Conservation (phyloP, 2,329 filamentous ascomycete species). For the Xylaria sp. region DNA sequence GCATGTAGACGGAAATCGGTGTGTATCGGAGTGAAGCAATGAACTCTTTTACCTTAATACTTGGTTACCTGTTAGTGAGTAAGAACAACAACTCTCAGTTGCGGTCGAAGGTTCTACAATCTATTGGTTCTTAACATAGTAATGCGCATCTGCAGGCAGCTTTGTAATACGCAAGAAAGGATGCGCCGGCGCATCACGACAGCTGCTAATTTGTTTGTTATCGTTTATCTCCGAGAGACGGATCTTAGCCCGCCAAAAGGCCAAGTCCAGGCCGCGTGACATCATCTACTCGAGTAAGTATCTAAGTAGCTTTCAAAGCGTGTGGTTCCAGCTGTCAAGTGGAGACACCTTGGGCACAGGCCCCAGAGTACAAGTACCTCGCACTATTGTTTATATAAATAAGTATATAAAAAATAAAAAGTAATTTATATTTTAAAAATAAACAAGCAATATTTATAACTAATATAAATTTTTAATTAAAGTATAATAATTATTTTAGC, state of each 20-base stretch:
- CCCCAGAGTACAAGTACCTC: too few relatives aligned
- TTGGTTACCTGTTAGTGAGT: neutral
- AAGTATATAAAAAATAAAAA: too few relatives aligned
- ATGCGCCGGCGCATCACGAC: neutral
- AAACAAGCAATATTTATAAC: too few relatives aligned
- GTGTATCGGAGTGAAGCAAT: neutral
- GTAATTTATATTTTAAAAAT: too few relatives aligned
- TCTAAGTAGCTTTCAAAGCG: neutral
- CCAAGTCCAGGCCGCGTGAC: neutral
- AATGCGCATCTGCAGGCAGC: slow-evolving; percentile 46
- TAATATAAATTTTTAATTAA: too few relatives aligned
- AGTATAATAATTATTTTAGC: too few relatives aligned
- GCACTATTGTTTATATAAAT: too few relatives aligned
- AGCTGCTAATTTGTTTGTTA: neutral
- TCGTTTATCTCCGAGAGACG: slow-evolving; percentile 35
- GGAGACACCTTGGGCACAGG: too few relatives aligned
- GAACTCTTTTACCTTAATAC: slow-evolving; percentile 9
- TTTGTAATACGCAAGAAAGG: slow-evolving; percentile 56
- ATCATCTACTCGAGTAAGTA: neutral
- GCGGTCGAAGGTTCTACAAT: slow-evolving; percentile 44
- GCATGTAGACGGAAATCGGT: neutral
- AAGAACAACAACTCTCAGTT: neutral
- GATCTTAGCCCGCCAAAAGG: neutral
- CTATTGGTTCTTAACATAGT: slow-evolving; percentile 13
- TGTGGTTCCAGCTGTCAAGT: too few relatives aligned